Base-by-base conservation (phyloP, 2,329 filamentous ascomycete genomes). In the Colletotrichum tropicicola region DNA sequence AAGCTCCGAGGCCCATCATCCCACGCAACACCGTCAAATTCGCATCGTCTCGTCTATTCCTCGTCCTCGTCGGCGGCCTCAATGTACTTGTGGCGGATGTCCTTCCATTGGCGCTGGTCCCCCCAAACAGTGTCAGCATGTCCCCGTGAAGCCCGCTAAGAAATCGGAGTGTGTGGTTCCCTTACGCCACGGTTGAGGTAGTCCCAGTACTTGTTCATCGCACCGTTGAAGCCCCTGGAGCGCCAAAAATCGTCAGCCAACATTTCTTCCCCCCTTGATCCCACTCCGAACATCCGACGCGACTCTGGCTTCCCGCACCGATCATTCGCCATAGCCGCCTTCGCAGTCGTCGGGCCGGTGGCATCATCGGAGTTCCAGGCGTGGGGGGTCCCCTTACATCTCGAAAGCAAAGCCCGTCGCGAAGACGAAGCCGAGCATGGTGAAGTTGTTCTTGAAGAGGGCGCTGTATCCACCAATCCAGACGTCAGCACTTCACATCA, bases 31-130 rank as follows among this genome's bases (percentile, higher is more conserved):
- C 21, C 47, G 28, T 28, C 12, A 17, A n/a, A 41, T 55, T 70
- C 67, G 67, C 69, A 13, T 70, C 51, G 45, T 64, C 72, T 74
- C 71, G 82, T 79, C 75, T 66, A 63, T 43, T 91, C 89, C 69
- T 90, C 87, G 28, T 66, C 60, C 70, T 89, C 89, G 69, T 92
- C 90, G 60, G 84, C 87, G 65, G 85, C 85, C 82, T 92, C 82
- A 74, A 97, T 80, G 81, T 97, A 99, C 82, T 87, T 91, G 80
- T 90, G 84, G 84, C 97, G 95, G 85, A 99, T 98, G 80, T 99
- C 96, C 88, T 98, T 98, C 96, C 96, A 98, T 97, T 98, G 95
- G 76, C 95, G 93, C 95, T 98, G 76, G 73, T 49, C 15, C 12
- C 39, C 23, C 28, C 47, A 19, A n/a, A n/a, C n/a, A n/a, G n/a